Evolutionary conservation across 129 eudicot genomes (phyloP).

Genomic region (carrot (Daucus carota)): DH1_v3.0 NC_030384.2:48461001-48461500

Average conservation of each 20-base stretch:
- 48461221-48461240: not conserved
- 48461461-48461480: conserved; percentile 97
- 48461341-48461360: conserved; percentile 21
- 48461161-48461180: not conserved
- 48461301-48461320: conserved; percentile 15
- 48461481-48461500: conserved; percentile 93
- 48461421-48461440: conserved; percentile 66
- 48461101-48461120: too few species aligned
- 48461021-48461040: too few species aligned
- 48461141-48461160: too few species aligned
- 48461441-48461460: conserved; percentile 88
- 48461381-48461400: conserved; percentile 39
- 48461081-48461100: too few species aligned
- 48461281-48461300: conserved; percentile 48
- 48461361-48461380: conserved; percentile 35
- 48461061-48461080: too few species aligned
- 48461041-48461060: too few species aligned
- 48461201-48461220: conserved; percentile 14
- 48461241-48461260: conserved; percentile 45
- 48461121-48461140: too few species aligned
- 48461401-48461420: conserved; percentile 29
- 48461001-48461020: too few species aligned
- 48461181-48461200: not conserved
- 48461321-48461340: conserved; percentile 17
- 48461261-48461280: conserved; percentile 59